Evolutionary conservation across 2,329 filamentous ascomycete genomes (phyloP).

Genomic region (Kalmusia sp.): DNA sequence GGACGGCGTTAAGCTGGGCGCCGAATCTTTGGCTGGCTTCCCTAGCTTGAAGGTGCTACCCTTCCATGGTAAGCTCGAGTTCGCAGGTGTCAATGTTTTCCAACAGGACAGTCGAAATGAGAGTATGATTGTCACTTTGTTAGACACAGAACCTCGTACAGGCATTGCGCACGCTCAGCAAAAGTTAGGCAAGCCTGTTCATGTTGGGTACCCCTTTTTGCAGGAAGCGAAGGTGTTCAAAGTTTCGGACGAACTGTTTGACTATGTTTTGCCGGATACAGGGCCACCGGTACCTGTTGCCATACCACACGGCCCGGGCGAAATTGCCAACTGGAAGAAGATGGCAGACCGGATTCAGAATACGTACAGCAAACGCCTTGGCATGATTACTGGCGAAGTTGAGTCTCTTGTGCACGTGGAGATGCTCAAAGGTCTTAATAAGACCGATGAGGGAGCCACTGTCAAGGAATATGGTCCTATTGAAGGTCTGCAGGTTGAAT

Average conservation of each 20-base stretch:
- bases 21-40: constrained; percentile 88
- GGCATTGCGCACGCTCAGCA: constrained; percentile 75
- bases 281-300: constrained; percentile 68
- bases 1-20: constrained; percentile 81
- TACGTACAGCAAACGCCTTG: constrained; percentile 88
- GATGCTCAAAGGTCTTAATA: constrained; percentile 88
- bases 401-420: constrained; percentile 92
- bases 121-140: constrained; percentile 89
- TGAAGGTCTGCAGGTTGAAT: constrained; percentile 84
- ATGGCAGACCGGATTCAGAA: constrained; percentile 85
- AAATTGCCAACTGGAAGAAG: constrained; percentile 83
- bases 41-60: constrained; percentile 87
- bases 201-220: constrained; percentile 93
- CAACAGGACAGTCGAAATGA: constrained; percentile 95
- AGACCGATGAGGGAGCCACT: constrained; percentile 88
- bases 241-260: constrained; percentile 92
- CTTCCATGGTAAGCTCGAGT: constrained; percentile 80
- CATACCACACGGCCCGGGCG: constrained; percentile 74
- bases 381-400: constrained; percentile 83
- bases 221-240: constrained; percentile 90
- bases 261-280: constrained; percentile 75
- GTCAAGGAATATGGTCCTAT: constrained; percentile 92
- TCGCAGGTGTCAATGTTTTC: constrained; percentile 92
- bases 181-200: constrained; percentile 84
- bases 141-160: constrained; percentile 74